phyloP scores from a whole-genome alignment of 2,329 filamentous ascomycete species.

The Verruconis gallopava region DNA sequence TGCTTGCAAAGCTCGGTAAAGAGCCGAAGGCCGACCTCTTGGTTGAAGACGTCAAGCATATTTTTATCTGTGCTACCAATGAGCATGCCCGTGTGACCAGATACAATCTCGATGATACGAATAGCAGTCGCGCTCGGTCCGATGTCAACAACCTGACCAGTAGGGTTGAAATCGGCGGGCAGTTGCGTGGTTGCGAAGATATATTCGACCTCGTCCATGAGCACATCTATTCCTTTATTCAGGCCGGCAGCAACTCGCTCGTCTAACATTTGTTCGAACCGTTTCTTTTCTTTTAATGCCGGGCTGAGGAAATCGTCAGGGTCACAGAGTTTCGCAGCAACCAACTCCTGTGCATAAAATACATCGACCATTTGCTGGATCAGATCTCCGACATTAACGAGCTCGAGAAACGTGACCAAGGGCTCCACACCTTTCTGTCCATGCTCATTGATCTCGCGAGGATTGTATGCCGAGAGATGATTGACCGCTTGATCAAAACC shows the following conservation, averaged over 20 bases:
- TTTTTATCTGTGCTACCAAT: constrained; percentile 93
- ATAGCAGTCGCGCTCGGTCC: constrained; percentile 69
- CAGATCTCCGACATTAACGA: constrained; percentile 94
- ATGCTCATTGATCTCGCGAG: constrained; percentile 64
- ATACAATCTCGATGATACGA: constrained; percentile 73
- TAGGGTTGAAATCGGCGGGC: constrained; percentile 82
- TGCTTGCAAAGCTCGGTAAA: constrained; percentile 94
- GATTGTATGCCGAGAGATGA: constrained; percentile 84
- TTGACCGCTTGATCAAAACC: constrained; percentile 88
- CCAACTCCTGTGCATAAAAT: constrained; percentile 92
- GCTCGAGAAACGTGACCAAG: constrained; percentile 86
- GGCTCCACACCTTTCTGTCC: constrained; percentile 63
- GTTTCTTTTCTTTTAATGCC: constrained; percentile 89
- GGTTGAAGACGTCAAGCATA: constrained; percentile 96
- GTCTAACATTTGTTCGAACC: constrained; percentile 96
- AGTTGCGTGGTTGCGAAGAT: constrained; percentile 78
- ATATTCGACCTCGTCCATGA: constrained; percentile 98
- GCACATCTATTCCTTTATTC: constrained; percentile 93
- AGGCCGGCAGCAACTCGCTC: constrained; percentile 90
- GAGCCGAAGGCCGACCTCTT: constrained; percentile 85
- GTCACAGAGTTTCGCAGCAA: constrained; percentile 69
- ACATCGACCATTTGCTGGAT: constrained; percentile 99
- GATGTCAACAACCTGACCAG: constrained; percentile 37
- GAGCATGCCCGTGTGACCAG: constrained; percentile 83
- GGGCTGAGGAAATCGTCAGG: constrained; percentile 90